Percentiles rank a stretch among this genome's conserved stretches.
Conservation (phyloP, 2,329 filamentous ascomycete genomes). For the Colletotrichum sp. region DNA sequence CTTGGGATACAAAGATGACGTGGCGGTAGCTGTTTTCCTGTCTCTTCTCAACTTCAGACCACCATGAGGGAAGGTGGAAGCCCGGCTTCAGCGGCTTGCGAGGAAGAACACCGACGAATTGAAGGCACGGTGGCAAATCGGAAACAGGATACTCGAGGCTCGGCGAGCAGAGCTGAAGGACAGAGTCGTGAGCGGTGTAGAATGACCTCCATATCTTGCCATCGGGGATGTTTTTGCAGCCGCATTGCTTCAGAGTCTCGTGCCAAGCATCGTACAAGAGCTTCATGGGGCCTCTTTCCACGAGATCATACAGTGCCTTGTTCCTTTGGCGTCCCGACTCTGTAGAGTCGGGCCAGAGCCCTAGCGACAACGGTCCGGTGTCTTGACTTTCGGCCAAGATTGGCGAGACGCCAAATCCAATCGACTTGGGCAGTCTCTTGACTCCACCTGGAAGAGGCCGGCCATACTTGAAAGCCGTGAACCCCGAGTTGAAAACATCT, state of each 20-base stretch:
- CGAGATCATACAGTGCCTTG: constrained; percentile 15
- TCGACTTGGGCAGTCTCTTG: constrained; percentile 25
- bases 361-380: constrained; percentile 32
- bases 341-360: constrained; percentile 32
- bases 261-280: constrained; percentile 9
- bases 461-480: constrained; percentile 31
- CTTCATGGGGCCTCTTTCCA: constrained; percentile 15
- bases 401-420: constrained; percentile 37
- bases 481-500: constrained; percentile 33
- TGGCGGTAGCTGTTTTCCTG: constrained; percentile 2
- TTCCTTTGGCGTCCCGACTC: constrained; percentile 33
- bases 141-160: constrained; percentile 43
- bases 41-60: constrained; percentile 40
- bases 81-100: constrained; percentile 31
- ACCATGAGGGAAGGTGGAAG: constrained; percentile 47
- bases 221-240: neutral
- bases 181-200: constrained; percentile 31
- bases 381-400: constrained; percentile 34
- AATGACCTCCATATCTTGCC: neutral
- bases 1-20: constrained; percentile 52
- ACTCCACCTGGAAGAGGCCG: constrained; percentile 28
- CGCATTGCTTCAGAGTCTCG: neutral
- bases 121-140: constrained; percentile 41
- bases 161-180: constrained; percentile 41
- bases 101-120: constrained; percentile 47